Percentiles rank a stretch among this genome's conserved stretches.
phyloP scores from a whole-genome alignment of 768 basidiomycete genomes.

The Crucibulum laeve region DNA sequence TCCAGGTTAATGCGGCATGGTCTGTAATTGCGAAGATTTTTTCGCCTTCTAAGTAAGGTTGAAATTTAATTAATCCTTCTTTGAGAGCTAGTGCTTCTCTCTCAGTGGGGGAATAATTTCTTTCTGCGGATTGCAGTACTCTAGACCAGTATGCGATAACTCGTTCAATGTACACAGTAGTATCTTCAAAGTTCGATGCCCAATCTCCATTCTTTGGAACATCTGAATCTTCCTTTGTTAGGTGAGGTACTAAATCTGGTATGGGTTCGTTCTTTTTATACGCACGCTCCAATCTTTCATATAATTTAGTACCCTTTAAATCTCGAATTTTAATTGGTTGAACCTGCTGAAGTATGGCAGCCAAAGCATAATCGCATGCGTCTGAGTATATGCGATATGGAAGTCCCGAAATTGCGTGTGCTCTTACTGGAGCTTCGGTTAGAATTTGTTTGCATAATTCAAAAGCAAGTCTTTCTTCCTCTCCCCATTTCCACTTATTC shows the following conservation, averaged over 20 bases:
- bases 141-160: slow-evolving; percentile 14
- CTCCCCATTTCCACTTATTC: slow-evolving; percentile 15
- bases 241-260: slow-evolving; percentile 14
- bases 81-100: slow-evolving; percentile 8
- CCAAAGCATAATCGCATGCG: slow-evolving; percentile 23
- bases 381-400: slow-evolving; percentile 33
- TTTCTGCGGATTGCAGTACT: slow-evolving; percentile 6
- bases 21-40: slow-evolving; percentile 5
- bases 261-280: slow-evolving; percentile 12
- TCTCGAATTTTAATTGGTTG: slow-evolving; percentile 21
- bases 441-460: slow-evolving; percentile 17
- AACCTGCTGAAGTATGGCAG: slow-evolving; percentile 25
- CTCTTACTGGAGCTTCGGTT: slow-evolving; percentile 24
- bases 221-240: slow-evolving; percentile 14
- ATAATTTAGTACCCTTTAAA: slow-evolving; percentile 19
- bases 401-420: slow-evolving; percentile 18
- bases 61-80: slow-evolving; percentile 6
- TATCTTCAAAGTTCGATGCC: slow-evolving; percentile 21
- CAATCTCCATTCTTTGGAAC: slow-evolving; percentile 12
- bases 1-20: slow-evolving; percentile 6
- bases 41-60: slow-evolving; percentile 9
- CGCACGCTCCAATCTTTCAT: slow-evolving; percentile 17
- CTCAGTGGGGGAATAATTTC: slow-evolving; percentile 8
- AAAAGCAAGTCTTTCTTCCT: slow-evolving; percentile 20
- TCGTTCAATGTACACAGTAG: slow-evolving; percentile 19